Conservation (phyloP, 495 filamentous ascomycete genomes). For the Symbiotaphrina buchneri region DNA sequence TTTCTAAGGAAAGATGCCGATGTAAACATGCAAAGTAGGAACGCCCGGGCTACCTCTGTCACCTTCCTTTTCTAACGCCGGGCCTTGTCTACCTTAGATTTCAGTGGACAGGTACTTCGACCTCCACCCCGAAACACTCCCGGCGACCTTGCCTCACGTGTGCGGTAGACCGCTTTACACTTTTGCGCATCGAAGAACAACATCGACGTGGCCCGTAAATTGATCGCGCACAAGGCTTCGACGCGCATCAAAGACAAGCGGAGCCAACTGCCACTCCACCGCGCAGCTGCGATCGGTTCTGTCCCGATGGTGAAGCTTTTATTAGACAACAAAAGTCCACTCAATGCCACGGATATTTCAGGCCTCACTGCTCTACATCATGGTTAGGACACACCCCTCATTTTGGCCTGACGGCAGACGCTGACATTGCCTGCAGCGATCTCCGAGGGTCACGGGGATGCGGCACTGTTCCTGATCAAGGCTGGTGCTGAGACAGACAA, state of each 20-base stretch:
- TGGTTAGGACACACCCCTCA: conserved; percentile 11
- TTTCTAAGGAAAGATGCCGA: conserved; percentile 66
- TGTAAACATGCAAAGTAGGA: conserved; percentile 52
- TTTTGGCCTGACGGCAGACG: neutral
- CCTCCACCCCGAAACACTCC: too few relatives aligned
- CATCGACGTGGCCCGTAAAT: conserved; percentile 53
- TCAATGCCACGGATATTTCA: conserved; percentile 69
- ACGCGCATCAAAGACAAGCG: conserved; percentile 66
- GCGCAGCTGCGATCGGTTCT: conserved; percentile 76
- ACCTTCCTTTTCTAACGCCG: conserved; percentile 2
- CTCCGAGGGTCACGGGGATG: conserved; percentile 82
- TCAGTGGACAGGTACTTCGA: conserved; percentile 30
- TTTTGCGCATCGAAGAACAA: conserved; percentile 81
- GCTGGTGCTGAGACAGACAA: conserved; percentile 68
- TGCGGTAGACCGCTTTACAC: conserved; percentile 56
- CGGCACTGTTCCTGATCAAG: conserved; percentile 60
- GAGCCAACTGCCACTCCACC: conserved; percentile 69
- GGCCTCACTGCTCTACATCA: conserved; percentile 85
- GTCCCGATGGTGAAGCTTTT: conserved; percentile 67
- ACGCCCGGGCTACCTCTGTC: neutral
- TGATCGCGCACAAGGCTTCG: conserved; percentile 58
- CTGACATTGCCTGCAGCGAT: conserved; percentile 16
- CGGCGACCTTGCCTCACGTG: neutral
- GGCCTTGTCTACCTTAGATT: conserved; percentile 11
- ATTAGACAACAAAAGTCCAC: conserved; percentile 53